These are phyloP conservation scores for Colletotrichum cereale DNA, from an alignment of 2,329 filamentous ascomycete species.

Conservation along the genomic window DNA sequence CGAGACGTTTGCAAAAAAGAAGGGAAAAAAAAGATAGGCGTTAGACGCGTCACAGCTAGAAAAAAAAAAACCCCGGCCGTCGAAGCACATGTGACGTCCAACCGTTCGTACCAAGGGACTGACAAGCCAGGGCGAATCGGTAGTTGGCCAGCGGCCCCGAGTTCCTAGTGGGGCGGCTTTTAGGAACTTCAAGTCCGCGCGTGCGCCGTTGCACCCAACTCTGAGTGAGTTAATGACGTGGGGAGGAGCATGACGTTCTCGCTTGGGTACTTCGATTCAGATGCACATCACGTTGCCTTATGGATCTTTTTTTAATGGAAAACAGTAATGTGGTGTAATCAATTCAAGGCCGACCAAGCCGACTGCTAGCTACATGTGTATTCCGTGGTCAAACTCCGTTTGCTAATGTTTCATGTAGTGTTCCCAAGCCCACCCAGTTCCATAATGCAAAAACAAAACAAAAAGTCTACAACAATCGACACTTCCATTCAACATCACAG, in stretches of 20 bases:
- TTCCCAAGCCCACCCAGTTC: not conserved
- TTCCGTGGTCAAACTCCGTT: conserved; percentile 8
- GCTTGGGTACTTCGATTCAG: not conserved
- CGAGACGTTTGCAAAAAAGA: not conserved
- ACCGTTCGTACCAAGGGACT: conserved; percentile 7
- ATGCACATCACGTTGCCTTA: not conserved
- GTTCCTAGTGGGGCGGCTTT: conserved; percentile 9
- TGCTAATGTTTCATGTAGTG: conserved; percentile 6
- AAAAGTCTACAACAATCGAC: not conserved
- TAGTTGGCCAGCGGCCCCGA: conserved; percentile 1
- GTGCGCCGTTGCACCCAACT: not conserved
- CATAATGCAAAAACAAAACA: not conserved
- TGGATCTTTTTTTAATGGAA: not conserved
- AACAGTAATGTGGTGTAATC: not conserved
- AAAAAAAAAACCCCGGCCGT: conserved; percentile 30
- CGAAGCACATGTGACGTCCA: conserved; percentile 34
- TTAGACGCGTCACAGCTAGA: conserved; percentile 23
- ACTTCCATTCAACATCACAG: conserved; percentile 18
- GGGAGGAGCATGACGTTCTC: not conserved
- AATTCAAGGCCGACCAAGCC: not conserved
- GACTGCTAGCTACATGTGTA: conserved; percentile 5
- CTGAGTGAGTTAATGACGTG: not conserved
- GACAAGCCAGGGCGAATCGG: conserved; percentile 16
- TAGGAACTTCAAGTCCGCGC: conserved; percentile 2
- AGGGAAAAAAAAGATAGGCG: conserved; percentile 1